Percentiles rank a stretch among this genome's conserved stretches.
phyloP scores from a whole-genome alignment of 495 filamentous ascomycete genomes.

The Hyaloscypha finlandica region DNA sequence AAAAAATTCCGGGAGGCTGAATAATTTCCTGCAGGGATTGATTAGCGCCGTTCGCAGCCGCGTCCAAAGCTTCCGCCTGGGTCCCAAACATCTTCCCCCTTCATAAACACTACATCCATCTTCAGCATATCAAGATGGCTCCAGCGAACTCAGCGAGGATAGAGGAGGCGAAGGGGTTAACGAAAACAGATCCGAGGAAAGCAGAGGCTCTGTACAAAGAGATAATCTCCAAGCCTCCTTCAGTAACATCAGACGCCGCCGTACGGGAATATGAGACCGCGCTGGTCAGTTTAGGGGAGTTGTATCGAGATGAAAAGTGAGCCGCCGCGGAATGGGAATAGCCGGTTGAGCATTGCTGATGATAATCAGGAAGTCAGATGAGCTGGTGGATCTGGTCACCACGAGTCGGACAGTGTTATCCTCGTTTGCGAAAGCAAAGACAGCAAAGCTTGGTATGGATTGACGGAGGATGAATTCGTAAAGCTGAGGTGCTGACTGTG shows the following conservation, averaged over 20 bases:
- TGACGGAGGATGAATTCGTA: background rate
- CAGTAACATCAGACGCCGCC: conserved; percentile 76
- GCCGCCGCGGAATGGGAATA: conserved; percentile 20
- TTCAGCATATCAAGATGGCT: conserved; percentile 40
- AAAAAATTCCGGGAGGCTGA: conserved; percentile 22
- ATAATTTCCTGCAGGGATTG: conserved; percentile 25
- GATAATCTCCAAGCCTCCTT: conserved; percentile 80
- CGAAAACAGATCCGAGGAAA: conserved; percentile 73
- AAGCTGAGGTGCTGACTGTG: conserved; percentile 14
- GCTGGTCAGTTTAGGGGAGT: conserved; percentile 81
- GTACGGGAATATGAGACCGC: conserved; percentile 86
- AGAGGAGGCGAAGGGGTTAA: conserved; percentile 78
- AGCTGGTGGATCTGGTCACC: conserved; percentile 88
- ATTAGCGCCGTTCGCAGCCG: conserved; percentile 5
- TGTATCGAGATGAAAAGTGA: conserved; percentile 86
- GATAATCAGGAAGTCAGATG: conserved; percentile 64
- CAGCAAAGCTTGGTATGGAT: conserved; percentile 84
- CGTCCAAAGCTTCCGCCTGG: conserved; percentile 18
- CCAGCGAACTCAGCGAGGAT: conserved; percentile 49
- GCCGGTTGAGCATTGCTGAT: conserved; percentile 7
- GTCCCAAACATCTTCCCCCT: conserved; percentile 2
- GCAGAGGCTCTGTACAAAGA: conserved; percentile 85
- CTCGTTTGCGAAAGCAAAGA: conserved; percentile 98
- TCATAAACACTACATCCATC: conserved; percentile 22
- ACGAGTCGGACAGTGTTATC: conserved; percentile 88